Evolutionary conservation across 2,329 filamentous ascomycete species (phyloP), one percentile per base, ranked within the genome.

Genomic region (Xylaria sp.): DNA sequence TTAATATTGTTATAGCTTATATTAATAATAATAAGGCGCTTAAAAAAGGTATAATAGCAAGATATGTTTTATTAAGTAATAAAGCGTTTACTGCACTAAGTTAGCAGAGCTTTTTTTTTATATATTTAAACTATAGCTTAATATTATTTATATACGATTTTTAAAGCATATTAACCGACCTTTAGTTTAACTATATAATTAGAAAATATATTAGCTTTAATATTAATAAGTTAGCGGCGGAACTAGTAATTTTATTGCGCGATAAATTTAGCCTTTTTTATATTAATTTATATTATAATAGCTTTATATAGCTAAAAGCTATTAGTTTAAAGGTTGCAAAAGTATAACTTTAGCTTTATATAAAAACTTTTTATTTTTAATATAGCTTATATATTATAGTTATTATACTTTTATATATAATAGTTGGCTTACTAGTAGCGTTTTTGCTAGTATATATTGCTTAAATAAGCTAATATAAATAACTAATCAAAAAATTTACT

Each of bases 251-350:
- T 13, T 59, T 51, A 59, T 51, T 51, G 27, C 29, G 27, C 1
- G 16, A 40, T n/a, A 54, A 10, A 29, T 18, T 27, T 51, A 58
- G 23, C 8, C 27, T 64, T 48, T 53, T 53, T 50, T 27, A 44
- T 21, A 0, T 48, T 23, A 1, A 23, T 23, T 23, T 23, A 23
- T 2, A 3, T 3, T 48, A 25, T 42, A 16, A 21, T 48, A 16
- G 10, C 21, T 61, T 66, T 60, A 60, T 42, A 60, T 65, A 65
- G 10, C 16, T 65, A 65, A 27, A 65, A n/a, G 18, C 12, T 6
- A 54, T 16, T 58, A 54, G 27, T 35, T 23, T 58, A 65, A 53
- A n/a, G 12, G 13, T 59, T 48, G 21, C 27, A 35, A 54, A 65
- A 60, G 37, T 60, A 60, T 8, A 16, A 25, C 9, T 32, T 32